phyloP scores from a whole-genome alignment of 495 filamentous ascomycete species.

The Tuber calosporum region DNA sequence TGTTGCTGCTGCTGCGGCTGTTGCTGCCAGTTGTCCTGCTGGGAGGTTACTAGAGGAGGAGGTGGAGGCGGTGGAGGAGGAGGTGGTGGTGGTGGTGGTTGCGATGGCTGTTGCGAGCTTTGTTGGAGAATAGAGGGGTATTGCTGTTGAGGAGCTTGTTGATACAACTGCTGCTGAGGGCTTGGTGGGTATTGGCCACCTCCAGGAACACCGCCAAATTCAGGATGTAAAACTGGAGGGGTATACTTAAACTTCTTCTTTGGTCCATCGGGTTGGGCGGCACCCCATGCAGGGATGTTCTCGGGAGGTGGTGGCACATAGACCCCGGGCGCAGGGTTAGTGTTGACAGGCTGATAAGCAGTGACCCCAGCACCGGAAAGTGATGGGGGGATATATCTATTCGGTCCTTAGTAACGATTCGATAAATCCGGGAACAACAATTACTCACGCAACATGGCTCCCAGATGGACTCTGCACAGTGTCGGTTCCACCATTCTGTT shows the following conservation, averaged over 20 bases:
- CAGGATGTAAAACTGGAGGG: conserved; percentile 23
- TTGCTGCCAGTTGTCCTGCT: conserved; percentile 21
- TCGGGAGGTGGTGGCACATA: conserved; percentile 16
- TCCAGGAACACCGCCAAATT: conserved; percentile 14
- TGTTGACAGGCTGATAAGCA: conserved; percentile 21
- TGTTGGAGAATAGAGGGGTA: conserved; percentile 18
- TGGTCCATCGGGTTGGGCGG: conserved; percentile 9
- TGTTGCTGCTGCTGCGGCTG: conserved; percentile 15
- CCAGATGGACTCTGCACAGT: conserved; percentile 15
- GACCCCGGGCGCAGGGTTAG: conserved; percentile 17
- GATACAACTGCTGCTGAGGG: conserved; percentile 20
- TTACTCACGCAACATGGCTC: conserved; percentile 17
- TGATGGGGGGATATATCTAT: conserved; percentile 26
- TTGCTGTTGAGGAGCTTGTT: conserved; percentile 18
- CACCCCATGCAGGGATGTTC: conserved; percentile 17
- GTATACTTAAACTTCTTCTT: conserved; percentile 33
- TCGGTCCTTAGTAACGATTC: neutral
- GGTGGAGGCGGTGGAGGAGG: conserved; percentile 5
- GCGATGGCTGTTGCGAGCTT: conserved; percentile 21
- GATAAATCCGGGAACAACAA: neutral
- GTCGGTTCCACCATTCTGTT: conserved; percentile 1
- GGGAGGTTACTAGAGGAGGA: neutral
- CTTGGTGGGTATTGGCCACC: conserved; percentile 13
- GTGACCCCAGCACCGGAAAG: conserved; percentile 11
- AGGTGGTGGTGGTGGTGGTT: conserved; percentile 1